A percentile compares a stretch with the other conserved stretches of the same genome.
These are phyloP conservation scores for Podosphaera xanthii DNA, from an alignment of 2,329 filamentous ascomycete species.

Conservation along the genomic window DNA sequence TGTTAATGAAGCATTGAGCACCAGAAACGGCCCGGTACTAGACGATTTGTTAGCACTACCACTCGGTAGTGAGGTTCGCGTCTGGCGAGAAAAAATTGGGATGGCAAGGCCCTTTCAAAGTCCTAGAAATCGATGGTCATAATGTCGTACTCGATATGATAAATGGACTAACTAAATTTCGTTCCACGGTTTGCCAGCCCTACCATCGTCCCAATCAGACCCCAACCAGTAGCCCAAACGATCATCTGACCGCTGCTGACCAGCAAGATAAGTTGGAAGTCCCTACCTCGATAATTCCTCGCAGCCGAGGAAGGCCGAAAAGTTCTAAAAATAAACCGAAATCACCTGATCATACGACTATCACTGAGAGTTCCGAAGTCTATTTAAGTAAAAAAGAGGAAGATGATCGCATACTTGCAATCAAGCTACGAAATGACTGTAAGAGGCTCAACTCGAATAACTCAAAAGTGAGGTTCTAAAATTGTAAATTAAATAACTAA, in stretches of 20 bases:
- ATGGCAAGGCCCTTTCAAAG: background rate
- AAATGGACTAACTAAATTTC: background rate
- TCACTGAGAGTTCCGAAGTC: background rate
- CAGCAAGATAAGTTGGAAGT: background rate
- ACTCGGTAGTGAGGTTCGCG: too few species aligned
- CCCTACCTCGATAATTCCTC: background rate
- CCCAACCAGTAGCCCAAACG: background rate
- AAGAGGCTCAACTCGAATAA: too few species aligned
- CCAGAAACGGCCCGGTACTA: background rate
- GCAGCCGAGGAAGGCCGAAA: background rate
- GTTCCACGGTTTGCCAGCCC: background rate
- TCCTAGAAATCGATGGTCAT: background rate
- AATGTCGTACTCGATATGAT: background rate
- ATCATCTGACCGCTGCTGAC: background rate
- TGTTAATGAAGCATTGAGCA: background rate
- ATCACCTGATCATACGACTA: background rate
- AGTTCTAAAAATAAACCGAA: too few species aligned
- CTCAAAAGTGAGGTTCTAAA: too few species aligned
- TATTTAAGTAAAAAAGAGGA: background rate
- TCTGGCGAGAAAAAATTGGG: background rate
- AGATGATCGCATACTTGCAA: background rate
- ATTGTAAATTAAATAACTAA: too few species aligned
- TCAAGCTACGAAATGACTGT: background rate
- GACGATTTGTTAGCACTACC: too few species aligned
- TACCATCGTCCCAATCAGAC: background rate